A percentile compares a stretch with the other conserved stretches of the same genome.
phyloP scores from a whole-genome alignment of 306 rosid genomes.

The Oxytropis ochrocephala region DNA sequence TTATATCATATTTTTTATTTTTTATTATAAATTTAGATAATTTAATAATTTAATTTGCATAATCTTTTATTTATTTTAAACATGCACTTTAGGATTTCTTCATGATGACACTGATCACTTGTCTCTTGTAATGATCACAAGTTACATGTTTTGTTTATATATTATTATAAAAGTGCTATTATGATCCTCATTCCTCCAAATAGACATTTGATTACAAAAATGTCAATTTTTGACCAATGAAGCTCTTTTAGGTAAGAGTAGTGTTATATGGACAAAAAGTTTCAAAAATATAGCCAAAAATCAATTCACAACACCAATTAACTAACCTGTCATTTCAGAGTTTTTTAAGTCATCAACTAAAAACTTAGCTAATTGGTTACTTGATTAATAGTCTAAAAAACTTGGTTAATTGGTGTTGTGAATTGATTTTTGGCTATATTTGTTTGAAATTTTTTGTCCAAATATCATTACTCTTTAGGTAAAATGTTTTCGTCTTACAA shows the following conservation, averaged over 20 bases:
- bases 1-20: neutral
- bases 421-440: too few species aligned
- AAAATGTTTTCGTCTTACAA: too few species aligned
- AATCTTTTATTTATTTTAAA: neutral
- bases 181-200: neutral
- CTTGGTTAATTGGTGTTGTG: too few species aligned
- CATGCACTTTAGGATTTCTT: constrained; percentile 14
- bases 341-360: too few species aligned
- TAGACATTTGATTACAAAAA: constrained; percentile 21
- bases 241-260: neutral
- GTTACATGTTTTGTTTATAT: neutral
- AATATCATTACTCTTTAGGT: too few species aligned
- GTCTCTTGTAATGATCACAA: constrained; percentile 17
- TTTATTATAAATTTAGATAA: neutral
- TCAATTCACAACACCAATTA: too few species aligned
- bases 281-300: too few species aligned
- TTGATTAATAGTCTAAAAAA: too few species aligned
- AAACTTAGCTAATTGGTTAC: too few species aligned
- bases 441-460: too few species aligned
- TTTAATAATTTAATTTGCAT: neutral
- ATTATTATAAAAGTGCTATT: neutral
- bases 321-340: too few species aligned
- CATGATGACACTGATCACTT: constrained; percentile 17
- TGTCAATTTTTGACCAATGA: neutral
- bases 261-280: too few species aligned